These are phyloP conservation scores for Gloeostereum incarnatum DNA, from an alignment of 768 basidiomycete genomes.

Conservation along the genomic window DNA sequence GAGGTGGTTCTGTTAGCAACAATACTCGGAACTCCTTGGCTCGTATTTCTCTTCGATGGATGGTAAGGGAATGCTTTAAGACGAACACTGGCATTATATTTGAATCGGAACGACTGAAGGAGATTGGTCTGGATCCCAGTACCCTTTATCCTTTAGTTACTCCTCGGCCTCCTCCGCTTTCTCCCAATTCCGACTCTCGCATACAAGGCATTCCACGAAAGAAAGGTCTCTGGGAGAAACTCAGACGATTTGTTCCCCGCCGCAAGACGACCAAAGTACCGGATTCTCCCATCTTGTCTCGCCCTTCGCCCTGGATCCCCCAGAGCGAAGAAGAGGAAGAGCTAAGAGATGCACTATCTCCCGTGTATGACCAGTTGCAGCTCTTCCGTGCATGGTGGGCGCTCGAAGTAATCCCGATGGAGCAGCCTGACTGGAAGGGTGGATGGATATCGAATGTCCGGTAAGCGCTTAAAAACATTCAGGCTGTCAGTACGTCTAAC, in stretches of 20 bases:
- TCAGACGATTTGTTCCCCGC: no score
- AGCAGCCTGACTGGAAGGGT: no score
- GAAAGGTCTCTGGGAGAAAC: no score
- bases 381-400: neutral
- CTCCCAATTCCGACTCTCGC: neutral
- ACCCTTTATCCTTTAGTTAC: neutral
- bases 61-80: constrained; percentile 57
- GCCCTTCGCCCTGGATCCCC: neutral
- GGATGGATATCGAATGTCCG: no score
- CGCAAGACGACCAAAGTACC: no score
- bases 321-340: neutral
- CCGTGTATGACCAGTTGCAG: neutral
- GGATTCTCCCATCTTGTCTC: no score
- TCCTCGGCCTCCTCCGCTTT: neutral
- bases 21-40: constrained; percentile 49
- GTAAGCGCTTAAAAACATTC: no score
- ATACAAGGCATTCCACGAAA: neutral
- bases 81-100: constrained; percentile 53
- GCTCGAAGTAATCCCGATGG: neutral
- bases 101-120: constrained; percentile 32
- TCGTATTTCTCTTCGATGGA: constrained; percentile 70
- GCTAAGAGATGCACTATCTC: neutral
- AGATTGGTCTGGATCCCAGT: constrained; percentile 34
- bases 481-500: no score
- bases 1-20: constrained; percentile 6